phyloP scores from a whole-genome alignment of 495 filamentous ascomycete genomes.

The Daldinia vernicosa region DNA sequence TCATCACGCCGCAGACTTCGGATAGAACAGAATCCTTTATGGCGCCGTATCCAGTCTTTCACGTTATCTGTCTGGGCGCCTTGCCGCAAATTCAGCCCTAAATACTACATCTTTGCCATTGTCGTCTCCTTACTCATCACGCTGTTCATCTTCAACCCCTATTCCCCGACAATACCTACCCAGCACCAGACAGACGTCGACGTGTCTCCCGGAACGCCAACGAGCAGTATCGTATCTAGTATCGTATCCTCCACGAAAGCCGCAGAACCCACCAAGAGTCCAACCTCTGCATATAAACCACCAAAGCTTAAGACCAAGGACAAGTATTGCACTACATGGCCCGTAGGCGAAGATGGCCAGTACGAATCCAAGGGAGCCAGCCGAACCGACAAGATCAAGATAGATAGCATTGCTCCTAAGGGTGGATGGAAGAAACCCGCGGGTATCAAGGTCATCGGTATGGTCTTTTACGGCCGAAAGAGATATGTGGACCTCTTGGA shows the following conservation, averaged over 20 bases:
- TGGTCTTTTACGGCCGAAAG: constrained; percentile 58
- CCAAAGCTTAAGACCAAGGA: constrained; percentile 13
- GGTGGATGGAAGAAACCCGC: constrained; percentile 50
- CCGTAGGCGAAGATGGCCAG: constrained; percentile 31
- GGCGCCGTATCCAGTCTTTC: constrained; percentile 37
- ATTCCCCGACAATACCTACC: constrained; percentile 33
- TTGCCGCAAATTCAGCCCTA: constrained; percentile 40
- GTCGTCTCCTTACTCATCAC: constrained; percentile 35
- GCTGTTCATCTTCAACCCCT: constrained; percentile 41
- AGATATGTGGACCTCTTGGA: constrained; percentile 59
- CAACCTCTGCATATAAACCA: not conserved
- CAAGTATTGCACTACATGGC: constrained; percentile 47
- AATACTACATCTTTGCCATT: constrained; percentile 33
- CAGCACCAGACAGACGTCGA: constrained; percentile 34
- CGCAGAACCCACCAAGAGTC: constrained; percentile 3
- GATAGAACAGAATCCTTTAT: constrained; percentile 26
- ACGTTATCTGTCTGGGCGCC: constrained; percentile 39
- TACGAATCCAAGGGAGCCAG: constrained; percentile 29
- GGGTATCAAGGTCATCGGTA: constrained; percentile 56
- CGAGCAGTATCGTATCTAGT: not conserved
- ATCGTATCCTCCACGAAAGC: not conserved
- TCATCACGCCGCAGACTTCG: constrained; percentile 9
- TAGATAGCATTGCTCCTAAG: constrained; percentile 38
- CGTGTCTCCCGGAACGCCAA: constrained; percentile 5
- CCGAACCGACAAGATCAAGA: constrained; percentile 26